These are phyloP conservation scores for Yamadazyma diddensiae DNA, from an alignment of 1,139 yeast species.

Conservation along the genomic window DNA sequence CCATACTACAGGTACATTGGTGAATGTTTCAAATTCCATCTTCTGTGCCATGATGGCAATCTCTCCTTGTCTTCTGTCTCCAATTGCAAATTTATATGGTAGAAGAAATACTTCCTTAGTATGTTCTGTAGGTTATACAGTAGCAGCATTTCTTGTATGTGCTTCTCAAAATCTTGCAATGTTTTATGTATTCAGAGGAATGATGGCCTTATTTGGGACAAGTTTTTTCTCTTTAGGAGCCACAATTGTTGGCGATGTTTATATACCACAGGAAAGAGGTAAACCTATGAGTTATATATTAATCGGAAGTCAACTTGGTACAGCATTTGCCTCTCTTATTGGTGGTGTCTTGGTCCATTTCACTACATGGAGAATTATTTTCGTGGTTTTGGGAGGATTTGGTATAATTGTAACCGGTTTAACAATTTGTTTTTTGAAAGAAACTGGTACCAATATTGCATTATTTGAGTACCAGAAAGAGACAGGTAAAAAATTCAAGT, in stretches of 20 bases:
- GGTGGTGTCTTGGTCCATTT: conserved; percentile 45
- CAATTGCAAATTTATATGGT: conserved; percentile 47
- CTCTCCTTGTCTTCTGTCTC: conserved; percentile 45
- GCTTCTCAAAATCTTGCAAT: conserved; percentile 45
- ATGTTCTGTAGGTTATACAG: conserved; percentile 28
- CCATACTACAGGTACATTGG: conserved; percentile 40
- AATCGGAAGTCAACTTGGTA: conserved; percentile 45
- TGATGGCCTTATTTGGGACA: conserved; percentile 48
- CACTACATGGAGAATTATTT: conserved; percentile 48
- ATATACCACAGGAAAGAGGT: conserved; percentile 45
- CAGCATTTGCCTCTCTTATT: conserved; percentile 44
- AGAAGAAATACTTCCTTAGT: conserved; percentile 35
- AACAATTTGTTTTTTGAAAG: conserved; percentile 33
- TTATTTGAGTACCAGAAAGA: conserved; percentile 14
- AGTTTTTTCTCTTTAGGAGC: conserved; percentile 48
- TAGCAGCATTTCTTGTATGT: conserved; percentile 36
- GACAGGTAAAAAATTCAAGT: conserved; percentile 29
- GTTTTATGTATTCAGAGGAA: conserved; percentile 46
- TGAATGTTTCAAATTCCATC: conserved; percentile 45
- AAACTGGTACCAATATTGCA: conserved; percentile 28
- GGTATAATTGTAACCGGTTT: conserved; percentile 26
- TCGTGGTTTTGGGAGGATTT: conserved; percentile 40
- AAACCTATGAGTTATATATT: conserved; percentile 40
- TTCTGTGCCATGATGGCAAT: conserved; percentile 47
- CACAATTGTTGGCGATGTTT: conserved; percentile 43